Base-by-base conservation (phyloP, 257 asterid species). In the Jaltomata sinuosa region DNA sequence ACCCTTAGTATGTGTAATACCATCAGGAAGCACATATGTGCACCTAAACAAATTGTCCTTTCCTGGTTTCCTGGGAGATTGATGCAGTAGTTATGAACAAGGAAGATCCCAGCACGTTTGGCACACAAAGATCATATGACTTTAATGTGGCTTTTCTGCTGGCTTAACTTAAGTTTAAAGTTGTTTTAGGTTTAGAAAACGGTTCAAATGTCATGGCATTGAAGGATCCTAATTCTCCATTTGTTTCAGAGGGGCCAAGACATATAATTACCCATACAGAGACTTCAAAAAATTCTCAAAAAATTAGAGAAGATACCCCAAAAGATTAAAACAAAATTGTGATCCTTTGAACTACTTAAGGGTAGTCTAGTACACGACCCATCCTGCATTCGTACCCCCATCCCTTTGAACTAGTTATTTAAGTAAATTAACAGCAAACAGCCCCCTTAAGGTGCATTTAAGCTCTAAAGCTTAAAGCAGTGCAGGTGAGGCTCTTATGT, bases 11-110 rank as follows among this genome's bases (percentile, higher is more conserved):
- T 91, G 85, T 49, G 94, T 92, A 88, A 96, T 85, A 72, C 99
- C 99, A 83, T 96, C 99, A 83, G 98, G 98, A 72, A 96, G 97
- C 74, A 96, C 98, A 36, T 94, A 96, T 61, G 93, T 92, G 86
- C 98, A 93, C 90, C 92, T 90, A 85, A 94, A 92, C 80, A 88
- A 50, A 87, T 96, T 96, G 87, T 89, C 95, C 55, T 52, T 93
- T 83, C 98, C 98, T 50, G 88, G 87, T 84, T 86, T 92, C 94
- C 98, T 95, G 96, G 54, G 86, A 87, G 36, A 50, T 88, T n/a
- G 85, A 84, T 82, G 81, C 29, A 78, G 57, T 19, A 67, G 54
- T 50, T 38, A 78, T 50, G 31, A 76, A 11, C 19, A 34, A 61
- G 45, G 16, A 19, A 81, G 71, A 59, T 40, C 25, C 61, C 45